phyloP scores from a whole-genome alignment of 805 yeast species.

The Metschnikowia cerradonensis region DNA sequence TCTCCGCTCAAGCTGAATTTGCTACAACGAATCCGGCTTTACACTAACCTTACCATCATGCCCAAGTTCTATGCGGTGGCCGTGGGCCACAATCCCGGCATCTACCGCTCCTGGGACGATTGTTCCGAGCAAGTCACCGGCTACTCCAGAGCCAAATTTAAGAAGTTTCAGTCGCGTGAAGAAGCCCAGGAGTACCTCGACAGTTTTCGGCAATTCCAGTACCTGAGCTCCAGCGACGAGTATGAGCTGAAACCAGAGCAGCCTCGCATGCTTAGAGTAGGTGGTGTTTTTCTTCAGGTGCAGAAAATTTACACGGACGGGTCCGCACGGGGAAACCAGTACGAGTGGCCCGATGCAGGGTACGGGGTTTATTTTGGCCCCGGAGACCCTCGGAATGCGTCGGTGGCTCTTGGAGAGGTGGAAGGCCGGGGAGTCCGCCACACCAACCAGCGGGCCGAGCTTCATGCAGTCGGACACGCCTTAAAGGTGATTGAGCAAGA shows the following conservation, averaged over 20 bases:
- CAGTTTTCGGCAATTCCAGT: background rate
- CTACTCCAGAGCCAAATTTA: conserved; percentile 51
- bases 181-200: conserved; percentile 45
- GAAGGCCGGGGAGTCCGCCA: conserved; percentile 30
- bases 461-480: conserved; percentile 61
- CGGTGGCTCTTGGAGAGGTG: conserved; percentile 45
- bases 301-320: conserved; percentile 69
- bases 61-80: conserved; percentile 35
- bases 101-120: conserved; percentile 57
- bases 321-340: conserved; percentile 62
- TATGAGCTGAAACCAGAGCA: background rate
- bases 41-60: background rate
- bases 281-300: background rate
- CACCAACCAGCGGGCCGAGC: conserved; percentile 81
- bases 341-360: conserved; percentile 45
- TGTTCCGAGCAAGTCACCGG: conserved; percentile 54
- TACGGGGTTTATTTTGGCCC: conserved; percentile 72
- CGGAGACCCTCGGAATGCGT: conserved; percentile 49
- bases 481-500: conserved; percentile 38
- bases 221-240: background rate
- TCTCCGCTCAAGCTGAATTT: background rate
- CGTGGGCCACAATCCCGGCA: conserved; percentile 42
- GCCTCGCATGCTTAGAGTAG: background rate
- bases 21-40: background rate
- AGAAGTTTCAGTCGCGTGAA: conserved; percentile 44